A percentile compares a stretch with the other conserved stretches of the same genome.
Conservation (phyloP, 192 early-diverging fungal genomes). For the Mortierella claussenii region DNA sequence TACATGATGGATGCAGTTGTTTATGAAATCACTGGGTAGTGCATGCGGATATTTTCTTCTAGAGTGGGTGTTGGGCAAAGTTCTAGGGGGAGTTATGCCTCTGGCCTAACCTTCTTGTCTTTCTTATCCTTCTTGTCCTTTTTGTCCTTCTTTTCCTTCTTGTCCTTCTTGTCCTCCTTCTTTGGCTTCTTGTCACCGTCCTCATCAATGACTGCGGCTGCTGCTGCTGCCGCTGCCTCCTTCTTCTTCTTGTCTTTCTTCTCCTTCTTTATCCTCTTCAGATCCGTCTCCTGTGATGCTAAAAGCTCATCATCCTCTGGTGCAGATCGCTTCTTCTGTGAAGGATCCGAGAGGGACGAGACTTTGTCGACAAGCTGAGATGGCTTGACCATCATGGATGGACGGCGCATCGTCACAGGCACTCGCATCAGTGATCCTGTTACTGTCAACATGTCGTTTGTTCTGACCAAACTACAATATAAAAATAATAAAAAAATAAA, state of each 20-base stretch:
- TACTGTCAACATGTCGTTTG: conserved; percentile 86
- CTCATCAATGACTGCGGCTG: conserved; percentile 16
- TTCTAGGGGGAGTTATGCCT: not conserved
- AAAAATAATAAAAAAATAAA: not conserved
- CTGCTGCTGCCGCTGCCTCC: conserved; percentile 3
- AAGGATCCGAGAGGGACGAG: conserved; percentile 13
- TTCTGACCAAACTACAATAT: conserved; percentile 72
- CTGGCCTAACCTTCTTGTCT: not conserved
- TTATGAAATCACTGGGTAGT: no score
- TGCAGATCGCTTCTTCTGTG: conserved; percentile 45
- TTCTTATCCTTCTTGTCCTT: conserved; percentile 1
- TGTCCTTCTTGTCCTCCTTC: conserved; percentile 22
- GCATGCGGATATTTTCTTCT: no score
- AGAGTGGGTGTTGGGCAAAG: no score
- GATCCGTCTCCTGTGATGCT: conserved; percentile 18
- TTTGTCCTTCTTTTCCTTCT: conserved; percentile 11
- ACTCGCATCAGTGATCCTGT: conserved; percentile 73
- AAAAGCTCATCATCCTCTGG: conserved; percentile 20
- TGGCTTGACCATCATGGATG: conserved; percentile 40
- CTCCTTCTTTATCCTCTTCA: conserved; percentile 56
- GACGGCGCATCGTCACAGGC: conserved; percentile 32
- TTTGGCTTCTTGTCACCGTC: conserved; percentile 41
- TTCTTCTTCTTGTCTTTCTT: conserved; percentile 44
- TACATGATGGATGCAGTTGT: no score
- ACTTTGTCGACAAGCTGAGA: conserved; percentile 9